Percentiles rank a stretch among this genome's conserved stretches.
Evolutionary conservation across 371 early-diverging fungal species (phyloP).

Genomic region (Coemansia sp.): DNA sequence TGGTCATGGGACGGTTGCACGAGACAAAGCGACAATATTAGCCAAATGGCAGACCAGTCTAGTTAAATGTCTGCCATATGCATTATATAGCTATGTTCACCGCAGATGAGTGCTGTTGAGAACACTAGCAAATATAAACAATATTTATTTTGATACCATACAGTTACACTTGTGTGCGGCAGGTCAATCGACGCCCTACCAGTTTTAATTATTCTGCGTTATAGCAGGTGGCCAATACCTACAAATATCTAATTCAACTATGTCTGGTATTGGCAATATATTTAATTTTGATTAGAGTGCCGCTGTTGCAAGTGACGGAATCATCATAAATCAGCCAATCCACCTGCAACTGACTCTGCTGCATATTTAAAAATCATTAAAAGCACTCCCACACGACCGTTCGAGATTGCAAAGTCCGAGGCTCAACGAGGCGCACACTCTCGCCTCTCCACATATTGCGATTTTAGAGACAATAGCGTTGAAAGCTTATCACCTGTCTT

Average conservation of each 20-base stretch:
- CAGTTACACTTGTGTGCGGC: no score
- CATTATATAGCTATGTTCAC: no score
- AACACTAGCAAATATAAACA: no score
- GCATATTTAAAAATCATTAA: not conserved
- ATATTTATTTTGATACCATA: no score
- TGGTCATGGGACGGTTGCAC: constrained; percentile 7
- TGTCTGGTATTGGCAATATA: no score
- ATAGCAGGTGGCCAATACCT: not conserved
- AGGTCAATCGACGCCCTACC: no score
- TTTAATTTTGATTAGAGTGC: no score
- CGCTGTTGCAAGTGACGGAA: no score
- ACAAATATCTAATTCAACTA: not conserved
- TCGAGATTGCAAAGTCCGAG: not conserved
- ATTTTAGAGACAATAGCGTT: not conserved
- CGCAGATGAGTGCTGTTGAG: no score
- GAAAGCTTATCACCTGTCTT: not conserved
- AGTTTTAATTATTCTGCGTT: no score
- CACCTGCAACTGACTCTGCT: not conserved
- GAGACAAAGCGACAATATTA: not conserved
- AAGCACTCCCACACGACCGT: not conserved
- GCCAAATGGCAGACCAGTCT: no score
- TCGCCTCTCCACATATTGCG: not conserved
- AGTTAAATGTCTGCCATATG: no score
- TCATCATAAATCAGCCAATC: not conserved
- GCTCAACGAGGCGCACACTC: not conserved